Base-by-base conservation (phyloP, 345 rosid species). In the Adansonia digitata region DNA sequence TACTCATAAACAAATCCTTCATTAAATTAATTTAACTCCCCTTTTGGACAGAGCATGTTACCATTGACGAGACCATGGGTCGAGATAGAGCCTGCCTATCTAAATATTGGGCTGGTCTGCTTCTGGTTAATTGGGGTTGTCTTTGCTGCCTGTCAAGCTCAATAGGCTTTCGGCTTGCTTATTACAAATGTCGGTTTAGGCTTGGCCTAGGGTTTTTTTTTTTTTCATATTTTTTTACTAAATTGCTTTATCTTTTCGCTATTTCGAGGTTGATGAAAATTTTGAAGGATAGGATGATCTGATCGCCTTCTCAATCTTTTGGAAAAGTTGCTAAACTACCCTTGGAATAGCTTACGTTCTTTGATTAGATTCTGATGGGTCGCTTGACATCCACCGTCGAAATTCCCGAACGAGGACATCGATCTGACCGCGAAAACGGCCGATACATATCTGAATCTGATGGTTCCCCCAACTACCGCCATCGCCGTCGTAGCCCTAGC, bases 361-460 rank as follows among this genome's bases (percentile, higher is more conserved):
- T 62, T 64, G 69, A 37, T 66, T 42, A 1, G 35, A 46, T 48
- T 17, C 26, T 2, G 40, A 68, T 68, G 72, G 72, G 72, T 40
- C 72, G 72, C 56, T 17, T 29, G 15, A 46, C 72, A 68, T 68
- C 72, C 40, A 46, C 57, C 7, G 26, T 68, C 9, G 72, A 46
- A 68, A 29, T 29, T 35, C 17, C 56, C 2, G 72, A 17, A 26
- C 39, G 40, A 29, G 46, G 72, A 43, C 34, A 5, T 11, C 34
- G 26, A 26, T 65, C 73, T 7, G 78, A 65, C 69, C 77, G 67
- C 42, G 70, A 64, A 5, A 70, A 62, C 72, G 71, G 75, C 70
- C 85, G 84, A 43, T 13, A 75, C 69, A 31, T 65, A 1, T 68
- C 88, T 2, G 86, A 81, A 12, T 74, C 82, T 12, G 86, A 82